Conservation (phyloP, 2,329 filamentous ascomycete genomes). For the Penicillium olsonii region DNA sequence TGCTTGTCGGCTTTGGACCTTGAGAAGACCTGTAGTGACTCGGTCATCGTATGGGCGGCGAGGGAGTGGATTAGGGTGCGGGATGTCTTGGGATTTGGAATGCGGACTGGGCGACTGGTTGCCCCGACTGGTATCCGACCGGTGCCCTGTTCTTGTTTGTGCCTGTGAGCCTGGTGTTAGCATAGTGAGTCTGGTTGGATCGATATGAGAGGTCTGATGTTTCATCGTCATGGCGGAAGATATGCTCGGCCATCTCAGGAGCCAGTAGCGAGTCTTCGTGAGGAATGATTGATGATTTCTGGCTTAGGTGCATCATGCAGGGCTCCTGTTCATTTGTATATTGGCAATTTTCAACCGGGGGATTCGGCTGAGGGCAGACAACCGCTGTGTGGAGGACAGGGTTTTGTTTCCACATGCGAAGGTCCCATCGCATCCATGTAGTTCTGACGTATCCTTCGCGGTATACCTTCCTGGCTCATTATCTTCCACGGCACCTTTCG, state of each 20-base stretch:
- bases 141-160: no score
- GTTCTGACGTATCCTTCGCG: no score
- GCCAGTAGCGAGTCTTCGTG: background rate
- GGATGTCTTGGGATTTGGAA: background rate
- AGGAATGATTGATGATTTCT: background rate
- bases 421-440: no score
- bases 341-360: background rate
- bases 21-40: background rate
- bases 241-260: background rate
- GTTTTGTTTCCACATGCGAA: no score
- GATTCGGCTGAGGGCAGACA: background rate
- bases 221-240: background rate
- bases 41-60: background rate
- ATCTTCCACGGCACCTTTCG: no score
- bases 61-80: constrained; percentile 1
- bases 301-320: no score
- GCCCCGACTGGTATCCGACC: no score
- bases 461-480: no score
- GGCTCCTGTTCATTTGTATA: no score
- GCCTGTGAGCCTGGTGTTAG: background rate
- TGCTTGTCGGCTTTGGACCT: background rate
- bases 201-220: background rate
- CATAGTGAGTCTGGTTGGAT: background rate
- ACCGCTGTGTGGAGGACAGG: background rate
- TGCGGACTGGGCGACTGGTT: background rate